phyloP scores from a whole-genome alignment of 2,329 filamentous ascomycete species.

The Alternaria brassicicola region DNA sequence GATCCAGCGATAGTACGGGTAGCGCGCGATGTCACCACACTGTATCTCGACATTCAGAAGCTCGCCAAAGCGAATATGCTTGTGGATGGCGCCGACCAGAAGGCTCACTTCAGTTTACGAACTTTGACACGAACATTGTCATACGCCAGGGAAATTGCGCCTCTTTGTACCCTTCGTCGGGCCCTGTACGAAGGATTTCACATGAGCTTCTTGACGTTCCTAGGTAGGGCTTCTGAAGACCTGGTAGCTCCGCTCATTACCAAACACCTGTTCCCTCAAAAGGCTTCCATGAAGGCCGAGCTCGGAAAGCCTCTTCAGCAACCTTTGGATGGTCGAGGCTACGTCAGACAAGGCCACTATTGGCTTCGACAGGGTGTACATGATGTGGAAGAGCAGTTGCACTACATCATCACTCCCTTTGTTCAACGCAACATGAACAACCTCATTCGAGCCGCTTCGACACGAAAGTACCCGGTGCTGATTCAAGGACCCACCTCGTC shows the following conservation, averaged over 20 bases:
- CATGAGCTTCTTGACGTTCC: conserved; percentile 94
- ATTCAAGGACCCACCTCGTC: conserved; percentile 97
- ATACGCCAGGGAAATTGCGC: conserved; percentile 84
- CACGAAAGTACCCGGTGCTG: conserved; percentile 87
- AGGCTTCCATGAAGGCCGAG: conserved; percentile 72
- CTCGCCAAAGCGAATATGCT: conserved; percentile 81
- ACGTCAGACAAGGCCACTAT: conserved; percentile 87
- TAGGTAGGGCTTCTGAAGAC: conserved; percentile 81
- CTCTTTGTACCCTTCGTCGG: conserved; percentile 81
- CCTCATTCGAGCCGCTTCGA: conserved; percentile 90
- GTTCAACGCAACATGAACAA: conserved; percentile 95
- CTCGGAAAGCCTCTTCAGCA: conserved; percentile 78
- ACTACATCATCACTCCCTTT: conserved; percentile 97
- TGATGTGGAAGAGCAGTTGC: conserved; percentile 71
- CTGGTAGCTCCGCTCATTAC: conserved; percentile 80
- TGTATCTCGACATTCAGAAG: conserved; percentile 87
- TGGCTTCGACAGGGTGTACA: conserved; percentile 83
- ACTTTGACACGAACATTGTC: conserved; percentile 88
- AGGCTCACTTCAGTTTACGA: conserved; percentile 94
- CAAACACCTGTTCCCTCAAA: conserved; percentile 75
- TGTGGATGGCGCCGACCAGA: conserved; percentile 93
- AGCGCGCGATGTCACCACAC: conserved; percentile 78
- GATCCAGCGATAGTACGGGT: conserved; percentile 72
- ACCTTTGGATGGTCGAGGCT: conserved; percentile 75
- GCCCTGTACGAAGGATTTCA: conserved; percentile 94